Evolutionary conservation across 2,329 filamentous ascomycete species (phyloP).

Genomic region (Penicillium sp.): DNA sequence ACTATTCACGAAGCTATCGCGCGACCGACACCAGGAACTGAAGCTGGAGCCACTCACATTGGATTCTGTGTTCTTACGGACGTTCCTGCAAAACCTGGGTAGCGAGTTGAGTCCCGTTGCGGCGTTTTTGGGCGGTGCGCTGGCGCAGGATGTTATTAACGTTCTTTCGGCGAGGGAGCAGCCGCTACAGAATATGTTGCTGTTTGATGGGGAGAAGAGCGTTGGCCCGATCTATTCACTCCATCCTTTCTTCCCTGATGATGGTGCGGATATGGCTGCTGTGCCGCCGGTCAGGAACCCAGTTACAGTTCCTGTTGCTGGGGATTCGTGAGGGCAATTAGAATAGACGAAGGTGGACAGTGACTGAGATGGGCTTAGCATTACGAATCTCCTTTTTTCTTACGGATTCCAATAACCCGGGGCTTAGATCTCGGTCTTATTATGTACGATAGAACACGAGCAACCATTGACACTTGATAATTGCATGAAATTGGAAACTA

Average conservation of each 20-base stretch:
- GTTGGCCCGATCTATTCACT: conserved; percentile 72
- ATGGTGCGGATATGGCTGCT: conserved; percentile 22
- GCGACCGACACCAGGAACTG: conserved; percentile 66
- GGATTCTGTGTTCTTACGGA: conserved; percentile 63
- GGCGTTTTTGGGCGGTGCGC: conserved; percentile 77
- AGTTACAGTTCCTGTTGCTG: conserved; percentile 15
- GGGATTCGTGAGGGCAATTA: not conserved
- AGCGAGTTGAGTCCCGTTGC: conserved; percentile 78
- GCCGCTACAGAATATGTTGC: conserved; percentile 85
- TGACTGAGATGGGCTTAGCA: not conserved
- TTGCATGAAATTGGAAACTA: not conserved
- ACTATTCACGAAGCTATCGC: conserved; percentile 67
- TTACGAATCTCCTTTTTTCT: conserved; percentile 4
- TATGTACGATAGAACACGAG: conserved; percentile 2
- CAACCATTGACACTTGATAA: not conserved
- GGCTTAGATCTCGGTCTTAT: not conserved
- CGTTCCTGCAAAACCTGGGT: conserved; percentile 77
- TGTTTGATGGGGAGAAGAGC: conserved; percentile 79
- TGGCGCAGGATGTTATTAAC: conserved; percentile 96
- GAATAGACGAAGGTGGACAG: not conserved
- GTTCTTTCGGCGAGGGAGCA: conserved; percentile 84
- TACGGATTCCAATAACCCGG: not conserved
- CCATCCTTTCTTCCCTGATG: conserved; percentile 54
- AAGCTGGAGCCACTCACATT: conserved; percentile 60
- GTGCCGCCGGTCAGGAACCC: conserved; percentile 23